Base-by-base conservation (phyloP, 345 rosid genomes). In the Eutrema japonicum region DNA sequence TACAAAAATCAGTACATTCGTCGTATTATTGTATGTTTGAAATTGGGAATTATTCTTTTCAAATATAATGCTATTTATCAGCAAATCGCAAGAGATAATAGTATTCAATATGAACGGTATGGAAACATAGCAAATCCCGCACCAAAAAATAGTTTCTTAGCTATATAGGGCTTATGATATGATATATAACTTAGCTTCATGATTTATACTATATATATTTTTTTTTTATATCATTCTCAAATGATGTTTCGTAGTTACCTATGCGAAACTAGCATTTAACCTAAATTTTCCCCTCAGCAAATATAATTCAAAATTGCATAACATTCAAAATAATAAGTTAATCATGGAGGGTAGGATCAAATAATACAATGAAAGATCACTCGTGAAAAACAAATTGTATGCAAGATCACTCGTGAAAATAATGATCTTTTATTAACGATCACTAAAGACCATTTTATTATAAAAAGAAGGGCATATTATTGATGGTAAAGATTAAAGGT, bases 401-500 rank as follows among this genome's bases (percentile, higher is more conserved):
- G 57, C 7, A 36, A 35, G 45, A 18, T 10, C 14, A 57, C 46
- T 37, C 14, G 9, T 38, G 38, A 38, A 36, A 8, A 33, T 11
- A 52, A 14, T 56, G 14, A 4, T 9, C 12, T 16, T 2, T 45
- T 53, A 33, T 26, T 38, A 35, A 72, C 33, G 8, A 22, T 64
- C 55, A 26, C 40, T 27, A 38, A 49, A 74, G 54, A 58, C 45
- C 60, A 41, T 10, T 18, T 58, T 40, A 32, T 57, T 26, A 30
- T 46, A 18, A 5, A 76, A 61, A 13, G 56, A 60, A 51, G 14
- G 68, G 66, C 3, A 40, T 67, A 68, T 60, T 67, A 67, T 60
- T 51, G 40, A 68, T 29, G 37, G 41, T 36, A 61, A 61, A 76
- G 59, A 75, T 38, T 53, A 61, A 60, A 75, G 40, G n/a, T n/a